Evolutionary conservation across 2,329 filamentous ascomycete species (phyloP).

Genomic region (Claviceps cyperi): DNA sequence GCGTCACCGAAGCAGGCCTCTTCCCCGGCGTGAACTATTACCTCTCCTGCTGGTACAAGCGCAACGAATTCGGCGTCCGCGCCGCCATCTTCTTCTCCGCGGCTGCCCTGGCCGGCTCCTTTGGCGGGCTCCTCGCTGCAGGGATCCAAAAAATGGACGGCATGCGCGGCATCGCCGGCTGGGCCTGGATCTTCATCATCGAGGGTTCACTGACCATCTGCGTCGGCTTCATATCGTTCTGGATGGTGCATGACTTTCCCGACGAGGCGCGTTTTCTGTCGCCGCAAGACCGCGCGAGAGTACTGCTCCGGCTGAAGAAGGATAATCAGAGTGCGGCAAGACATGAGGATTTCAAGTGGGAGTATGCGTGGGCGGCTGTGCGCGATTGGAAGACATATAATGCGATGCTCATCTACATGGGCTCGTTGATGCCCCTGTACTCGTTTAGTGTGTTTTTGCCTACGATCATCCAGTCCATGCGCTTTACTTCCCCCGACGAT

Average conservation of each 20-base stretch:
- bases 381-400: conserved; percentile 77
- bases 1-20: conserved; percentile 59
- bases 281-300: conserved; percentile 52
- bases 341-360: conserved; percentile 60
- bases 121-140: conserved; percentile 59
- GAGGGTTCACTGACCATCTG: conserved; percentile 58
- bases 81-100: conserved; percentile 75
- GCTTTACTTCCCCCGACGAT: conserved; percentile 21
- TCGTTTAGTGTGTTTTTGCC: conserved; percentile 68
- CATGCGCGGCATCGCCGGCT: conserved; percentile 39
- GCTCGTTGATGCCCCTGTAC: conserved; percentile 56
- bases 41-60: conserved; percentile 71
- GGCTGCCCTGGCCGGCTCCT: conserved; percentile 64
- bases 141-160: conserved; percentile 58
- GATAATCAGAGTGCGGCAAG: conserved; percentile 64
- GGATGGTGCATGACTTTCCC: conserved; percentile 73
- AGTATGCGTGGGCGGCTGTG: conserved; percentile 56
- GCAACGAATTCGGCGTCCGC: conserved; percentile 65
- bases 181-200: conserved; percentile 54
- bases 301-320: conserved; percentile 52
- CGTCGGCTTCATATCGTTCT: conserved; percentile 54
- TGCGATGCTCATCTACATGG: conserved; percentile 67
- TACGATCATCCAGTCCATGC: conserved; percentile 51
- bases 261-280: conserved; percentile 61
- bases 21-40: conserved; percentile 71